Conservation (phyloP, 129 eudicot species). For the Kitagawia praeruptora region DNA sequence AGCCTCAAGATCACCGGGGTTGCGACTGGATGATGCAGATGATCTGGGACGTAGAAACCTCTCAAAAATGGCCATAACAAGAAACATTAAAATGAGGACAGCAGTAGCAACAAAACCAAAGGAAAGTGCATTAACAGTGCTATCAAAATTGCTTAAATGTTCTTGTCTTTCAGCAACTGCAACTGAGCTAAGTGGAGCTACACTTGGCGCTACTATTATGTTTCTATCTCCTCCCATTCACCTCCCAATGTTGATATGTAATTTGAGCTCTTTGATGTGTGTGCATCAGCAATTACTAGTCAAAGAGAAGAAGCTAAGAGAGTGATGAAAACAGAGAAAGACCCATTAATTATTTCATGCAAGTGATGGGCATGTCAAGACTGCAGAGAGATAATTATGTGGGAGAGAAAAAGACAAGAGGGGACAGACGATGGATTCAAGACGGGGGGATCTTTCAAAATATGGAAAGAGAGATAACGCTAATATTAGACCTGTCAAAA, state of each 20-base stretch:
- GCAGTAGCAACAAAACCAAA: constrained; percentile 92
- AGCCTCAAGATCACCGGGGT: constrained; percentile 32
- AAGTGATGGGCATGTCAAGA: neutral
- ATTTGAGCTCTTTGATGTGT: neutral
- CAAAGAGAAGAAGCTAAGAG: neutral
- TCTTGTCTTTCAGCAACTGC: constrained; percentile 39
- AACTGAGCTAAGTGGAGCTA: constrained; percentile 33
- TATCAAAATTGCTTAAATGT: constrained; percentile 68
- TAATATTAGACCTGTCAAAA: no score
- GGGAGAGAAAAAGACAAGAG: neutral
- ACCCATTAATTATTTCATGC: neutral
- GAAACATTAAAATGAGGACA: constrained; percentile 69
- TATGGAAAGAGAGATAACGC: neutral
- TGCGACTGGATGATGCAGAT: constrained; percentile 37
- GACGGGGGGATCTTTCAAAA: constrained; percentile 14
- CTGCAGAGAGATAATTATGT: neutral
- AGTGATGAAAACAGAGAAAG: neutral
- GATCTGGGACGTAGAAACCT: constrained; percentile 61
- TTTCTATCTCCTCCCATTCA: constrained; percentile 16
- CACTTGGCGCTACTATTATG: constrained; percentile 43
- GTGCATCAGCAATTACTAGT: neutral
- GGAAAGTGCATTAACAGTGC: constrained; percentile 74
- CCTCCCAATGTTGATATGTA: neutral
- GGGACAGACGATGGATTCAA: constrained; percentile 13
- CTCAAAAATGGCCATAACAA: constrained; percentile 92